These are phyloP conservation scores for Cyamopsis tetragonoloba DNA, from an alignment of 306 rosid species.

Conservation along the genomic window DNA sequence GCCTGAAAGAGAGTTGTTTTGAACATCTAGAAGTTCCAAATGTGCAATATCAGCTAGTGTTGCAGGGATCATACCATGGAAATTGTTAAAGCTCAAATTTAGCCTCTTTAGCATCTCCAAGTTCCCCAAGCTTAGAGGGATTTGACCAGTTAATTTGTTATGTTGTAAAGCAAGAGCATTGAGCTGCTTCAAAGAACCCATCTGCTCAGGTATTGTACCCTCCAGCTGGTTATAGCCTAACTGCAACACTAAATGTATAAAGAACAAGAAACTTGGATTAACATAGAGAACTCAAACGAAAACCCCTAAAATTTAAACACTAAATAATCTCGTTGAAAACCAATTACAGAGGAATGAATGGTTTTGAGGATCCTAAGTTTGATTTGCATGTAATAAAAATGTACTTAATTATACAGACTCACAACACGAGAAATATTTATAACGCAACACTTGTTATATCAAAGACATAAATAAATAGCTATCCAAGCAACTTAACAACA, in stretches of 20 bases:
- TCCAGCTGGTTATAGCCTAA: conserved; percentile 70
- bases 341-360: not conserved
- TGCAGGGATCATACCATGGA: conserved; percentile 53
- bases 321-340: not conserved
- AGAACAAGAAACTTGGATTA: conserved; percentile 18
- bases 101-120: conserved; percentile 48
- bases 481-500: not conserved
- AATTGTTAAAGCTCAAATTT: conserved; percentile 66
- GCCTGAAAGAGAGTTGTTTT: conserved; percentile 71
- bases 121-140: conserved; percentile 60
- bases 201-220: conserved; percentile 52
- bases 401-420: not conserved
- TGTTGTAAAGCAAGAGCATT: conserved; percentile 52
- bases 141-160: conserved; percentile 49
- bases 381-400: not conserved
- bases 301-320: not conserved
- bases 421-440: too few relatives aligned
- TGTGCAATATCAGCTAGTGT: conserved; percentile 39
- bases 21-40: conserved; percentile 52
- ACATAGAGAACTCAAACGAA: not conserved
- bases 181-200: conserved; percentile 57
- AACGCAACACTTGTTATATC: too few relatives aligned
- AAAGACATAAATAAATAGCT: too few relatives aligned
- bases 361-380: not conserved
- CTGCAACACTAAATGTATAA: conserved; percentile 52